Conservation (phyloP, 163 green algal genomes). For the Scenedesmus sp. region DNA sequence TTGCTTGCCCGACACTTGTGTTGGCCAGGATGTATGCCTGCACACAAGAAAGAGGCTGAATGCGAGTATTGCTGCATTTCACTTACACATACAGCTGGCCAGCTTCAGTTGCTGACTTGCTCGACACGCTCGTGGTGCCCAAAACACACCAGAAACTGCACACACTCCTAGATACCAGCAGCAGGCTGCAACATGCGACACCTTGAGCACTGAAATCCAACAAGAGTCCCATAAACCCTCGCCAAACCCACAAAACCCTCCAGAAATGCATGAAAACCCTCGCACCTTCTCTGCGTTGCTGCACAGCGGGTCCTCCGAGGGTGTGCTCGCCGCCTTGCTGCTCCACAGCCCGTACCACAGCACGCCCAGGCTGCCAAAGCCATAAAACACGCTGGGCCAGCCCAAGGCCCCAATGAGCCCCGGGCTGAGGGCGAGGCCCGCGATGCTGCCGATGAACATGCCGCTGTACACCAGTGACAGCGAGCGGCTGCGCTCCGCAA, state of each 20-base stretch:
- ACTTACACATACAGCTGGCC: no score
- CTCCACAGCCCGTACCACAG: constrained; percentile 90
- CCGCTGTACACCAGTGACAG: constrained; percentile 96
- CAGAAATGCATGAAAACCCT: constrained; percentile 38
- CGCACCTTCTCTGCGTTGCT: constrained; percentile 54
- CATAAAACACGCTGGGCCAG: constrained; percentile 95
- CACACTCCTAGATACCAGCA: no score
- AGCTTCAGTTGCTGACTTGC: no score
- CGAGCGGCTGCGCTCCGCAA: constrained; percentile 88
- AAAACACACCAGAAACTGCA: constrained; percentile 6
- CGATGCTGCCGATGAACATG: constrained; percentile 94
- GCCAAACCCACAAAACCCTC: no score
- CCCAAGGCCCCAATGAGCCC: constrained; percentile 81
- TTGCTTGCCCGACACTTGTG: background rate
- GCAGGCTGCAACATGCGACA: no score
- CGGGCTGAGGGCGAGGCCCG: constrained; percentile 86
- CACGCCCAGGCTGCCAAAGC: constrained; percentile 92
- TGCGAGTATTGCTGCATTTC: no score
- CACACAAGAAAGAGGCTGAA: no score
- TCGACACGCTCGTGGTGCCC: background rate
- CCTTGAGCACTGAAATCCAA: background rate
- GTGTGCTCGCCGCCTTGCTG: constrained; percentile 64
- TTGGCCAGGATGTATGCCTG: background rate
- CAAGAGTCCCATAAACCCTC: background rate
- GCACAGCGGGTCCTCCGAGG: constrained; percentile 72